Evolutionary conservation across 2,329 filamentous ascomycete species (phyloP), one percentile per base, ranked within the genome.

Genomic region (Xylariaceae sp.): DNA sequence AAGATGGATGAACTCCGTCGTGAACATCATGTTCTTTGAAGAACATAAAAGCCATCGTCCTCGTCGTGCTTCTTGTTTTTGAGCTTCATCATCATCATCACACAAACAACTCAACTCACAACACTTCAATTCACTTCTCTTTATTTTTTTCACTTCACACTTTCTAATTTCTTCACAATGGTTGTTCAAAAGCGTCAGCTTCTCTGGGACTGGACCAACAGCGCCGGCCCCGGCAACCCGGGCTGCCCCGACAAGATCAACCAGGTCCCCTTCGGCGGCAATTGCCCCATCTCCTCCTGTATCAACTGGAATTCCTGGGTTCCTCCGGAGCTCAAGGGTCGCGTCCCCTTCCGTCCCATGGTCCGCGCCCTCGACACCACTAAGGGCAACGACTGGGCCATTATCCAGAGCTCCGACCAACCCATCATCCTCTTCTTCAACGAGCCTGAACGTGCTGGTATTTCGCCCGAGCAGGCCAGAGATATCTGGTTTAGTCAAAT

Each of bases 121-220:
- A 9, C 8, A 48, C 58, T 39, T 10, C 17, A 17, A 49, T 6
- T 30, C 23, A 30, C 23, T 30, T 30, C 23, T 30, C 3, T 30
- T 30, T 5, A 30, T 4, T 5, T 30, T 30, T 30, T 30, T 5
- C 23, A 30, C 23, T 30, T 52, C 44, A 15, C 7, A 34, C 47
- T 45, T 44, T 6, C 10, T 10, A 51, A 5, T 23, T 9, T 5
- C 15, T 53, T 54, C 10, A 64, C 64, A 58, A 69, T 69, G 67
- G 66, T 66, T 52, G 66, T 71, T 58, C 63, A 69, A 58, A 77
- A 77, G 65, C 69, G 75, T 9, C 72, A 72, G 63, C 71, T 78
- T 48, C 71, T 77, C 37, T 78, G 76, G 76, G 76, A 77, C 65
- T 78, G 72, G 72, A 76, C 75, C 49, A 75, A 75, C 64, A 73